These are phyloP conservation scores for Zelonia costaricensis DNA, from an alignment of 208 protist species.

Conservation along the genomic window DNA sequence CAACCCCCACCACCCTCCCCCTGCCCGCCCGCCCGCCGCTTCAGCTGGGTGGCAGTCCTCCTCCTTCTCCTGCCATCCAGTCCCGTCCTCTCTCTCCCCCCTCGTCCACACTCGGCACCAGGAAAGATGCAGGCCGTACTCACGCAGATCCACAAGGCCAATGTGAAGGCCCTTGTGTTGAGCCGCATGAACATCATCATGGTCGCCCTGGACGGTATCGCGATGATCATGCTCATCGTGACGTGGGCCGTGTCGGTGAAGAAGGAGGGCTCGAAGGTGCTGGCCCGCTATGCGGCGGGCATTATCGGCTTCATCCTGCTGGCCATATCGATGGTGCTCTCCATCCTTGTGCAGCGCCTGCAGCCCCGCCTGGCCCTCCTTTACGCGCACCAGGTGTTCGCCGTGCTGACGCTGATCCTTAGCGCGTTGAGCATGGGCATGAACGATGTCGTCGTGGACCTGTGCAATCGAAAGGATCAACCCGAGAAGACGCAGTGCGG, in stretches of 20 bases:
- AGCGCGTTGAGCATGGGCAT: conserved; percentile 78
- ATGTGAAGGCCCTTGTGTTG: conserved; percentile 74
- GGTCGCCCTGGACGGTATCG: conserved; percentile 47
- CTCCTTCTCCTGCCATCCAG: background rate
- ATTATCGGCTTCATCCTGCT: conserved; percentile 69
- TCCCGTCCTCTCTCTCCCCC: conserved; percentile 2
- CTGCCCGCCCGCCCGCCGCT: background rate
- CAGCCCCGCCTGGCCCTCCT: conserved; percentile 65
- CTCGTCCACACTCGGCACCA: background rate
- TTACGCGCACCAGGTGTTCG: conserved; percentile 70
- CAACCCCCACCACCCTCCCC: background rate
- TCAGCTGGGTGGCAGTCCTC: background rate
- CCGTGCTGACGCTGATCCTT: conserved; percentile 65
- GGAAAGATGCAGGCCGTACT: conserved; percentile 65
- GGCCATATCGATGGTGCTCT: conserved; percentile 47
- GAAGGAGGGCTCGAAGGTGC: conserved; percentile 50
- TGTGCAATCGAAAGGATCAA: conserved; percentile 53
- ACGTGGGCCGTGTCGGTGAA: conserved; percentile 55
- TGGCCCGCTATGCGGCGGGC: conserved; percentile 56
- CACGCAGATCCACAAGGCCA: conserved; percentile 66
- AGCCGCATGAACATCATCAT: conserved; percentile 68
- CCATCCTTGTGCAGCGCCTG: conserved; percentile 56
- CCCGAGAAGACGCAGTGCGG: conserved; percentile 40
- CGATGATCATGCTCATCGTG: conserved; percentile 72
- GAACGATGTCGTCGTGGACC: conserved; percentile 72